These are phyloP conservation scores for Notholithocarpus densiflorus DNA, from an alignment of 306 rosid genomes.

Conservation along the genomic window DNA sequence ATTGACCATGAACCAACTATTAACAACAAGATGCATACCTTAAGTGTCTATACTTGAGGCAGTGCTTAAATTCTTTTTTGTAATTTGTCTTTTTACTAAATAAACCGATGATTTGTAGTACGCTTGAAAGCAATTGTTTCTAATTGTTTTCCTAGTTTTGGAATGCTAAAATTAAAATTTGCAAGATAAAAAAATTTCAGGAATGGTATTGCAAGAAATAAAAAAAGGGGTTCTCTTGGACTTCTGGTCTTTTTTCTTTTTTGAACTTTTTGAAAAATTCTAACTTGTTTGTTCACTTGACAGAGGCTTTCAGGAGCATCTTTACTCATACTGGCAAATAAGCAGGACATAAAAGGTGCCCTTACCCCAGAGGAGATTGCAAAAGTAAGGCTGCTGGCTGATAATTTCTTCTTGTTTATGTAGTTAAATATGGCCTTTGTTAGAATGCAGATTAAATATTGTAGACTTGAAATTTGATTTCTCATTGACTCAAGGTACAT, in stretches of 20 bases:
- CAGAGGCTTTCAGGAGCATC: constrained; percentile 90
- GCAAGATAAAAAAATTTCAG: not conserved
- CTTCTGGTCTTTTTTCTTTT: not conserved
- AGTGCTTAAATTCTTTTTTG: not conserved
- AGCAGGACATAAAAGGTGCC: constrained; percentile 88
- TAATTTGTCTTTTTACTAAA: not conserved
- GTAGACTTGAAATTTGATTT: not conserved
- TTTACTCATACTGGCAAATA: constrained; percentile 82
- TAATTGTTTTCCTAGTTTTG: not conserved
- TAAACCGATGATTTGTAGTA: not conserved
- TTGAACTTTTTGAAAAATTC: not conserved
- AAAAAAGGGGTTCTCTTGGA: not conserved
- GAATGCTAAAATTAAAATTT: not conserved
- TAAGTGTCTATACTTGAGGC: too few relatives aligned
- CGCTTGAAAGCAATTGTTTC: not conserved
- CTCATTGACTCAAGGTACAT: not conserved
- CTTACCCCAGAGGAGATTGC: constrained; percentile 74
- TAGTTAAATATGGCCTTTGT: not conserved
- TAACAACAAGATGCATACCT: not conserved
- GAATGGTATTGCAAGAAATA: not conserved
- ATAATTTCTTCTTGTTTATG: not conserved
- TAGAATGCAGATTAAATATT: not conserved
- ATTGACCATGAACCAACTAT: not conserved
- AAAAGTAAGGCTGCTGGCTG: constrained; percentile 37
- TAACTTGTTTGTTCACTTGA: constrained; percentile 11